Evolutionary conservation across 768 basidiomycete species (phyloP), one percentile per base, ranked within the genome.

Genomic region (Suillus lakei): DNA sequence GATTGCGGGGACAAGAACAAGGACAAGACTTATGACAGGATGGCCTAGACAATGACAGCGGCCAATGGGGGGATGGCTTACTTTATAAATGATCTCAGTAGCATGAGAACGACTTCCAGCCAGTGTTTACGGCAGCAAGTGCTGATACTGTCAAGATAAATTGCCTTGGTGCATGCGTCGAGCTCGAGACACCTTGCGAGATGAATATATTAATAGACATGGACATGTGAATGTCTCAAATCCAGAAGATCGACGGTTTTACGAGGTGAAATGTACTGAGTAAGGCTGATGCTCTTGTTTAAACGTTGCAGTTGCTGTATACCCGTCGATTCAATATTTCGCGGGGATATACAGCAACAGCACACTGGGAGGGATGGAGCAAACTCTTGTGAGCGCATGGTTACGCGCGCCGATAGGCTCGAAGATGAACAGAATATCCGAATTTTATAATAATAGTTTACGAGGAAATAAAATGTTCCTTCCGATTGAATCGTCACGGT

Each of bases 381-480:
- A 51, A 30, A 18, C 12, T 13, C 34, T 32, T 30, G 1, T 34
- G 32, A 32, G 53, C 53, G 21, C 53, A 32, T 54, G 30, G 53
- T 30, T 54, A 50, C 48, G 23, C 13, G 48, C 12, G 23, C 15
- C 30, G 18, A 30, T 18, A 41, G 39, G 41, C 16, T 39, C 39
- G 39, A 39, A 21, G 30, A 54, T 54, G 10, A 32, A 54, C 30
- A 21, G 12, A 54, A 54, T 54, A 54, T 54, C 30, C 15, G 51
- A 30, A 32, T 5, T 32, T 30, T 54, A 54, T 54, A 34, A 54
- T 54, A 34, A 34, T 54, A 54, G 32, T 54, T 54, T 54, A 34
- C 30, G 53, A 34, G 53, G 30, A 54, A 54, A 54, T 54, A 54
- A 54, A 54, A 51, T 13, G 38, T 38, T 39, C 39, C 39, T 39